These are phyloP conservation scores for Leptographium galeiforme DNA, from an alignment of 2,329 filamentous ascomycete genomes.

Conservation along the genomic window DNA sequence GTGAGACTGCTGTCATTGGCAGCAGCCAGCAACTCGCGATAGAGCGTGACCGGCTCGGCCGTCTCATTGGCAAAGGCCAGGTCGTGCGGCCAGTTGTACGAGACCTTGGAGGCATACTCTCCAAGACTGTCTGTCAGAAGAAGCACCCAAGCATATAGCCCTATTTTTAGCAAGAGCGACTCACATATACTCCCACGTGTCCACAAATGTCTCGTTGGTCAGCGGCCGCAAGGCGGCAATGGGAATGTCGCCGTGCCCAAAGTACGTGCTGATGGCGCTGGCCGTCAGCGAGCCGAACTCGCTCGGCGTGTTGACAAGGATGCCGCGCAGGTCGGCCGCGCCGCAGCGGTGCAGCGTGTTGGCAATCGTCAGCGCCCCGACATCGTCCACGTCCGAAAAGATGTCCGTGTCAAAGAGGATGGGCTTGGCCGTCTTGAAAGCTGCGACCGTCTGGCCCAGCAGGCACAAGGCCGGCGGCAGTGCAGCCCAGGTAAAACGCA, in stretches of 20 bases:
- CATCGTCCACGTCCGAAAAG: slow-evolving; percentile 32
- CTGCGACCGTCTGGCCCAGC: not conserved
- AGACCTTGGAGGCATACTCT: slow-evolving; percentile 33
- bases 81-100: slow-evolving; percentile 25
- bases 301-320: slow-evolving; percentile 28
- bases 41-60: slow-evolving; percentile 29
- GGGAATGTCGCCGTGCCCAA: slow-evolving; percentile 21
- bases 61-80: slow-evolving; percentile 22
- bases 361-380: slow-evolving; percentile 2
- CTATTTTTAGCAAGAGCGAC: not conserved
- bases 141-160: not conserved
- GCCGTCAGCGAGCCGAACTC: slow-evolving; percentile 26
- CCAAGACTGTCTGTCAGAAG: slow-evolving; percentile 17
- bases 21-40: slow-evolving; percentile 27
- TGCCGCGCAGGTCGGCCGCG: slow-evolving; percentile 20
- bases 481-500: not conserved
- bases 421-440: slow-evolving; percentile 15
- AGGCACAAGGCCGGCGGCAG: not conserved
- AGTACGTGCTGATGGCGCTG: slow-evolving; percentile 27
- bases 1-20: slow-evolving; percentile 28
- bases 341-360: slow-evolving; percentile 3
- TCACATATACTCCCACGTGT: slow-evolving; percentile 14
- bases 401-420: slow-evolving; percentile 34
- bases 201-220: slow-evolving; percentile 29
- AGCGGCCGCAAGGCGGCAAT: slow-evolving; percentile 27